Evolutionary conservation across 1,284 basidiomycete genomes (phyloP), one percentile per base, ranked within the genome.

Genomic region (Boletellus deceptivus): DNA sequence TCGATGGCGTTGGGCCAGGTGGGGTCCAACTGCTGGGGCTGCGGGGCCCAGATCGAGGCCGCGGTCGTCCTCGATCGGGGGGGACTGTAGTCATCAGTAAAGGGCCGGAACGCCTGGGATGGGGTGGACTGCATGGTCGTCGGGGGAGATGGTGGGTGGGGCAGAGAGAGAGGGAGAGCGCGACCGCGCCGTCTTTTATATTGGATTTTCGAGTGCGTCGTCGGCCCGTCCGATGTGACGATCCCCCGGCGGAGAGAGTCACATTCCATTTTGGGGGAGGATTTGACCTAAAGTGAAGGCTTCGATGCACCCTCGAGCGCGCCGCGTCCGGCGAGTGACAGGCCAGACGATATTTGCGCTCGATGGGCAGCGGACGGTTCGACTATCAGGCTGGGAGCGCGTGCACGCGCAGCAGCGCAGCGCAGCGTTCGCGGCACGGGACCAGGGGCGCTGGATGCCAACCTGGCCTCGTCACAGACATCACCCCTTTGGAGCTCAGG

Each of bases 41-140:
- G 84, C 13, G 86, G 86, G 3, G 86, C 86, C 86, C 86, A 89
- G 56, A 89, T 89, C 49, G 86, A 88, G 17, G 72, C 73, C 27
- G 75, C 66, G 0, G 70, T 63, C 1, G 71, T 60, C 58, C 72
- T 69, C 22, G 70, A 74, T 27, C 70, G 58, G 6, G 69, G 69
- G 24, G 61, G 67, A 47, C 52, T 64, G 49, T 64, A 58, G 14
- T 71, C 49, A 17, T 62, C 54, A 11, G 55, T 49, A 49, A 60
- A 70, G 2, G 55, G 67, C 57, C 43, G 60, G 50, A 63, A 72
- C 42, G 68, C 48, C 56, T 64, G 67, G 42, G 7, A 49, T 9
- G 63, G 46, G 35, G 56, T 49, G 44, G 63, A 24, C 46, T 70
- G 66, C 66, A 70, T 70, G 43, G 11, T 37, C 25, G 49, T 13